Conservation (phyloP, 805 yeast genomes). For the Saccharomycopsis sp. region DNA sequence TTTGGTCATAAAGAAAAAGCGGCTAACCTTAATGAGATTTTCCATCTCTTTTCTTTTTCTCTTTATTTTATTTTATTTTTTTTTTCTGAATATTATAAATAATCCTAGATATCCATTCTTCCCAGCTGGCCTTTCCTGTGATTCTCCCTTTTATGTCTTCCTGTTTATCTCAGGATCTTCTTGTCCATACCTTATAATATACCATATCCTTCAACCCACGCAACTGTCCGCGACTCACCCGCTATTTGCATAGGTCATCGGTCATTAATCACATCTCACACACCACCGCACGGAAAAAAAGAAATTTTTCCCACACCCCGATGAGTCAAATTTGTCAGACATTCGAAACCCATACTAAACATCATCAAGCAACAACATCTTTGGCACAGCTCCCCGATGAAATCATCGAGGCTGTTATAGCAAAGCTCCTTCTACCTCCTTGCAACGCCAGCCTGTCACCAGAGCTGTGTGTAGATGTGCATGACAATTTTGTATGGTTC, state of each 20-base stretch:
- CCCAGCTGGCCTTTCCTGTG: background rate
- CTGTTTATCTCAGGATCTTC: too few species aligned
- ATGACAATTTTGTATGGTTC: conserved; percentile 10
- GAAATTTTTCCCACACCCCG: background rate
- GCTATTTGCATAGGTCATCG: background rate
- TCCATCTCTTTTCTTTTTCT: background rate
- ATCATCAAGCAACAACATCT: background rate
- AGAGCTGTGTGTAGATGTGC: conserved; percentile 1
- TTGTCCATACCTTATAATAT: too few species aligned
- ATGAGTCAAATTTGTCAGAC: background rate
- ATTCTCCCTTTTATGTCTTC: too few species aligned
- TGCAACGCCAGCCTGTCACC: background rate
- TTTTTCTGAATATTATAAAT: background rate
- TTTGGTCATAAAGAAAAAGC: background rate
- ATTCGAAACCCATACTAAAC: background rate
- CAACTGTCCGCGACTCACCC: background rate
- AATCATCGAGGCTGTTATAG: background rate
- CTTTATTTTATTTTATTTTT: too few species aligned
- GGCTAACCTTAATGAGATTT: background rate
- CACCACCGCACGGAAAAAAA: background rate
- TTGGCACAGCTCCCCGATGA: conserved; percentile 1
- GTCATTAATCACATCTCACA: background rate
- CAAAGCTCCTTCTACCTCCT: background rate
- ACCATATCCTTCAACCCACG: background rate
- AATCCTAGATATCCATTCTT: background rate